Percentiles rank a stretch among this genome's conserved stretches.
phyloP scores from a whole-genome alignment of 495 filamentous ascomycete species.

The Choiromyces venosus region DNA sequence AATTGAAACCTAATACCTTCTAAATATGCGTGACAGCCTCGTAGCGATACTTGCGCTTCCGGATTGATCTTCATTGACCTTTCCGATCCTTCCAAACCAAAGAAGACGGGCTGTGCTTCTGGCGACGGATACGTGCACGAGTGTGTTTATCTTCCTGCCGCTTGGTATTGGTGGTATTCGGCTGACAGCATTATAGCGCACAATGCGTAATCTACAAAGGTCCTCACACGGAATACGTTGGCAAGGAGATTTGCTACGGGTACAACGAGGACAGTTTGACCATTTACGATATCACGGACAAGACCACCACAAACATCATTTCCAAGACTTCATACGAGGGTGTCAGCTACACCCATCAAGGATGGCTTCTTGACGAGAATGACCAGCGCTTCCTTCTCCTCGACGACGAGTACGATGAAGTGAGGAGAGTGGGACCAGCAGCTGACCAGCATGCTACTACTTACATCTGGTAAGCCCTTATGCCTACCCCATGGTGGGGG shows the following conservation, averaged over 20 bases:
- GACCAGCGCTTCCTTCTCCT: conserved; percentile 54
- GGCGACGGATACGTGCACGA: conserved; percentile 45
- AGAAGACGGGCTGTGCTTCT: conserved; percentile 41
- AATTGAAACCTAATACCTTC: neutral
- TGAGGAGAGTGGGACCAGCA: conserved; percentile 45
- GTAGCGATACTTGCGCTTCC: conserved; percentile 36
- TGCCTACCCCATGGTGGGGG: neutral
- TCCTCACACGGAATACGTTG: conserved; percentile 51
- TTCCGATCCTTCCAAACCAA: conserved; percentile 40
- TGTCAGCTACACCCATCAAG: conserved; percentile 57
- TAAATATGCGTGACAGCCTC: conserved; percentile 15
- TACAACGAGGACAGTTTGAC: conserved; percentile 52
- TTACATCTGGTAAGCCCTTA: conserved; percentile 32
- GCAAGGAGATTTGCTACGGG: conserved; percentile 55
- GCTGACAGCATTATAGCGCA: conserved; percentile 30
- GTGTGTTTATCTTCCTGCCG: conserved; percentile 38
- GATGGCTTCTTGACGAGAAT: conserved; percentile 52
- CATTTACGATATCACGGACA: conserved; percentile 56
- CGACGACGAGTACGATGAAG: conserved; percentile 59
- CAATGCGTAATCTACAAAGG: conserved; percentile 58
- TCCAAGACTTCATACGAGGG: conserved; percentile 55
- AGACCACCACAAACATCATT: conserved; percentile 48
- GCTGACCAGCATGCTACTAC: conserved; percentile 42
- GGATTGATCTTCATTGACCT: conserved; percentile 45
- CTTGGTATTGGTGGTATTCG: neutral